These are phyloP conservation scores for Hypoxylon sp. DNA, from an alignment of 2,329 filamentous ascomycete genomes.

Conservation along the genomic window DNA sequence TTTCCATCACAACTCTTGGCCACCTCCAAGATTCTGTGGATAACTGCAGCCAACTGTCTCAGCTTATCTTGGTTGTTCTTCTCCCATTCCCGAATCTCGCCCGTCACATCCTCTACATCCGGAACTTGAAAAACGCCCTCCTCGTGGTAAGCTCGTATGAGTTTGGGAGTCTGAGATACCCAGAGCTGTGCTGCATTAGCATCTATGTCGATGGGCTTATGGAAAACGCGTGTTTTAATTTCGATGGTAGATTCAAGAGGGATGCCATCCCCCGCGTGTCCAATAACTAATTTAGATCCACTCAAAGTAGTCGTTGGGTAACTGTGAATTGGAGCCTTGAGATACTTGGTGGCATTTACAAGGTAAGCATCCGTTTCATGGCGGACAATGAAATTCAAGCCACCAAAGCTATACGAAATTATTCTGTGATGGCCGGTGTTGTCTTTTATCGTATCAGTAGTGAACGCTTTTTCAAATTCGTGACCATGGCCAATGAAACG, in stretches of 20 bases:
- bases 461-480: constrained; percentile 63
- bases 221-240: constrained; percentile 61
- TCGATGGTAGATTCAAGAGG: constrained; percentile 59
- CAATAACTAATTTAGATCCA: constrained; percentile 53
- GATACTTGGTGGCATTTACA: neutral
- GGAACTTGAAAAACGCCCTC: constrained; percentile 55
- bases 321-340: neutral
- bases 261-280: constrained; percentile 53
- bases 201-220: constrained; percentile 54
- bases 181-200: constrained; percentile 61
- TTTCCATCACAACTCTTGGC: constrained; percentile 47
- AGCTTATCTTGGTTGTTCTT: constrained; percentile 52
- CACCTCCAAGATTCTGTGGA: constrained; percentile 52
- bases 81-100: constrained; percentile 57
- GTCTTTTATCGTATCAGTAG: constrained; percentile 52
- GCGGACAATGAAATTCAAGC: constrained; percentile 59
- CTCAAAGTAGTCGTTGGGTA: constrained; percentile 4
- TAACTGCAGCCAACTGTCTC: constrained; percentile 53
- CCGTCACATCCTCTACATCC: constrained; percentile 56
- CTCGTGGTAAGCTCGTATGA: constrained; percentile 62
- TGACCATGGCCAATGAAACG: constrained; percentile 62
- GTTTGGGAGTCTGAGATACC: constrained; percentile 63
- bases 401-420: constrained; percentile 61
- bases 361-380: constrained; percentile 63
- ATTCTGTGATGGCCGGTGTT: constrained; percentile 64